Percentiles rank a stretch among this genome's conserved stretches.
These are phyloP conservation scores for Aphanocladium album DNA, from an alignment of 2,329 filamentous ascomycete species.

Conservation along the genomic window DNA sequence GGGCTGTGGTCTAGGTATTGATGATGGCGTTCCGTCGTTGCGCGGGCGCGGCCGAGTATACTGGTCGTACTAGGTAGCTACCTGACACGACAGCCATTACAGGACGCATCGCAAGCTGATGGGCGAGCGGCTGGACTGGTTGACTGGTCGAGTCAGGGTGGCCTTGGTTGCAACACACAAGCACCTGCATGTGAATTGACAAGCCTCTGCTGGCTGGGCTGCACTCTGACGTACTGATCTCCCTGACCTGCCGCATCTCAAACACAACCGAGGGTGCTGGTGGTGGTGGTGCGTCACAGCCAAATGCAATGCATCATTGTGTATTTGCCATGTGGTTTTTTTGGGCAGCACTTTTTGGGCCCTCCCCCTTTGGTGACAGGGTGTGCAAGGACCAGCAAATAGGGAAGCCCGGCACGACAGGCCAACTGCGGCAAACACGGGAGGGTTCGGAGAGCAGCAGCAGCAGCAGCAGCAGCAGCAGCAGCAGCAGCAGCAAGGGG, in stretches of 20 bases:
- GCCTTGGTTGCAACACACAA: neutral
- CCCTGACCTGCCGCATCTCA: neutral
- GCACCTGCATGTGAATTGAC: neutral
- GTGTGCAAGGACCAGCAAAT: neutral
- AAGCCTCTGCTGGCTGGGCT: neutral
- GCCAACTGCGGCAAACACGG: neutral
- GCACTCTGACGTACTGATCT: neutral
- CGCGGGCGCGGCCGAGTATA: too few species aligned
- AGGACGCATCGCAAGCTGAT: neutral
- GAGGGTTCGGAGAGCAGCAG: neutral
- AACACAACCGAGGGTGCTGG: neutral
- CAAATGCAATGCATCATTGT: neutral
- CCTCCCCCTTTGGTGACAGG: too few species aligned
- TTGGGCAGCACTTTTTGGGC: too few species aligned
- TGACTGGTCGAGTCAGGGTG: neutral
- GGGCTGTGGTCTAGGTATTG: neutral
- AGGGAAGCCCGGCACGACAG: too few species aligned
- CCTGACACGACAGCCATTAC: neutral
- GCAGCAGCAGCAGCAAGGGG: neutral
- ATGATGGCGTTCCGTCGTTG: neutral
- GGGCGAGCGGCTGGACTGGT: neutral
- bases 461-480: too few species aligned
- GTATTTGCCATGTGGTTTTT: constrained; percentile 7
- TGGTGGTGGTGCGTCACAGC: neutral
- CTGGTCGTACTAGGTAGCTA: too few species aligned